These are phyloP conservation scores for Brassica cretica DNA, from an alignment of 345 rosid species.

Conservation along the genomic window DNA sequence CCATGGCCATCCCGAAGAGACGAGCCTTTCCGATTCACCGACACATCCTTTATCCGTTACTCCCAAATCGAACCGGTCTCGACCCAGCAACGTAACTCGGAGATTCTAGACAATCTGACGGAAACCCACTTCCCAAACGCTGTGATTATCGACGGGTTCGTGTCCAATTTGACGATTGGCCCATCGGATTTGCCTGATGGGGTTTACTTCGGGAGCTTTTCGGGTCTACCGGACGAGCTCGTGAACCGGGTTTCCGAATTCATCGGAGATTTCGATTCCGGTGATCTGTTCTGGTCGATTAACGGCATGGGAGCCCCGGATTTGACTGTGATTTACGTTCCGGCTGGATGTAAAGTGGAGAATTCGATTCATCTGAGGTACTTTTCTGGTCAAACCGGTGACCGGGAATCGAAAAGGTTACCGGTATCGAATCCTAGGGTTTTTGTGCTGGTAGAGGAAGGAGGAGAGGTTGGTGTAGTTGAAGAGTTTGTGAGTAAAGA, in stretches of 20 bases:
- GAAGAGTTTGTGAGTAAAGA: constrained; percentile 69
- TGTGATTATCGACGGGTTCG: constrained; percentile 68
- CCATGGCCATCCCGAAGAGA: constrained; percentile 89
- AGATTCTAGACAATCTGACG: constrained; percentile 28
- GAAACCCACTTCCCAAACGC: constrained; percentile 53
- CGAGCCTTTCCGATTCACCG: constrained; percentile 89
- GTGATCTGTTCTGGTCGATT: constrained; percentile 88
- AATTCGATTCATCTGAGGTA: constrained; percentile 73
- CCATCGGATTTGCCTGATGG: constrained; percentile 65
- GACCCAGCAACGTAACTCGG: constrained; percentile 43
- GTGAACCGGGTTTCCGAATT: constrained; percentile 50
- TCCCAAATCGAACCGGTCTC: constrained; percentile 66
- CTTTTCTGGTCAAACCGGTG: constrained; percentile 61
- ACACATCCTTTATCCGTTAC: constrained; percentile 65
- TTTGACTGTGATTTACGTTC: constrained; percentile 79
- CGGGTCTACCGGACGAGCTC: constrained; percentile 45
- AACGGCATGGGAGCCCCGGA: constrained; percentile 92
- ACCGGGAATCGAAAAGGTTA: constrained; percentile 53
- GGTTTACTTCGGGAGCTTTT: constrained; percentile 73
- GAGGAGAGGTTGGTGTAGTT: constrained; percentile 73
- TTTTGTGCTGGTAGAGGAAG: constrained; percentile 71
- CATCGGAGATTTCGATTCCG: constrained; percentile 58
- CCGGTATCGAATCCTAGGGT: constrained; percentile 93
- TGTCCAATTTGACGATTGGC: constrained; percentile 50
- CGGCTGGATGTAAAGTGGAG: constrained; percentile 68